phyloP scores from a whole-genome alignment of 768 basidiomycete species.

The Boletus sp. region DNA sequence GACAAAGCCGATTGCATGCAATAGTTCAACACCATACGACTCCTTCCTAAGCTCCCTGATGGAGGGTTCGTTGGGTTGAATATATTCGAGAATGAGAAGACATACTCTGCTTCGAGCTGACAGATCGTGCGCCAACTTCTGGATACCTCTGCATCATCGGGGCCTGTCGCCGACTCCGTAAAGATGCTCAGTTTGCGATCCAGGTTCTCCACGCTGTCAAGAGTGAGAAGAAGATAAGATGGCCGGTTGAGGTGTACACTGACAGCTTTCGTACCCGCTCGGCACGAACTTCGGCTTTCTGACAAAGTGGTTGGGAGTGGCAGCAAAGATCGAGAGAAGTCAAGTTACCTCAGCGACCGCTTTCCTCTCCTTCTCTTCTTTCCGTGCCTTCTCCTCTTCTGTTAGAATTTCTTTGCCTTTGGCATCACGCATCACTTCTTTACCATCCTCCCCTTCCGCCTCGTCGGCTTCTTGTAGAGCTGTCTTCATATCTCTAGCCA shows the following conservation, averaged over 20 bases:
- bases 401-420: constrained; percentile 52
- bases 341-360: constrained; percentile 60
- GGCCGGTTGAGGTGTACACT: background rate
- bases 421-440: constrained; percentile 45
- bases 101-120: constrained; percentile 77
- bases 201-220: constrained; percentile 57
- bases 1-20: constrained; percentile 84
- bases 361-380: constrained; percentile 69
- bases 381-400: constrained; percentile 70
- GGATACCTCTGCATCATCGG: constrained; percentile 65
- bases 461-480: constrained; percentile 87
- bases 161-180: constrained; percentile 74
- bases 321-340: background rate
- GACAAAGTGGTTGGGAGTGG: constrained; percentile 12
- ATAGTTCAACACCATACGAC: constrained; percentile 81
- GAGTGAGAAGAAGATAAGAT: constrained; percentile 1
- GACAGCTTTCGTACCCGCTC: constrained; percentile 70
- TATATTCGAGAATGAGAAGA: constrained; percentile 12
- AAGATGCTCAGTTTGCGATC: constrained; percentile 83
- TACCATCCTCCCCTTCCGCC: constrained; percentile 46
- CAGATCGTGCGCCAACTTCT: constrained; percentile 76
- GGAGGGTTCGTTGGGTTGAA: constrained; percentile 2
- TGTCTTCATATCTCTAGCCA: constrained; percentile 90
- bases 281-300: constrained; percentile 80
- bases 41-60: constrained; percentile 76